Base-by-base conservation (phyloP, 495 filamentous ascomycete genomes). In the Podospora anserina region DNA sequence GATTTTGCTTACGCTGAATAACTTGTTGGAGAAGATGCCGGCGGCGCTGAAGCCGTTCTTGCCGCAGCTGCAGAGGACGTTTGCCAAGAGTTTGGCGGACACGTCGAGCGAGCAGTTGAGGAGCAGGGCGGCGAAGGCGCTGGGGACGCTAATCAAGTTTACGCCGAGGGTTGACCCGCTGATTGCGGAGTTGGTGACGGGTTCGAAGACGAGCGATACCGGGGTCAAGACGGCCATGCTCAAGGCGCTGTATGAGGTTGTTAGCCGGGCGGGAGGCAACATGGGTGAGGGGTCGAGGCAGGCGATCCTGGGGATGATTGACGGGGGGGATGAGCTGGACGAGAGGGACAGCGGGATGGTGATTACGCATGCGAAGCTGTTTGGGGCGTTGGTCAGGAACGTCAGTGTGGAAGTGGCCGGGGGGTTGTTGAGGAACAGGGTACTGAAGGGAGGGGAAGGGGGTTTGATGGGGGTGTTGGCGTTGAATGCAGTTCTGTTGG, bases 141-240 rank as follows among this genome's bases (percentile, higher is more conserved):
- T 99, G 68, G 96, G 96, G 61, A 98, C 95, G 49, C 81, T 99
- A 63, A 98, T 99, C 79, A 97, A 94, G 64, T 86, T 98, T 73
- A 99, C 96, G 2, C 95, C 95, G 15, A 88, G 96, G 64, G 93
- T 99, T 49, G 95, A 99, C 78, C 95, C 95, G 56, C 83, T 99
- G 39, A 84, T 85, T 32, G 79, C 86, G 71, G 95, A 99, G 77
- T 86, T 99, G 63, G 93, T 98, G 28, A 89, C 95, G 28, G 95
- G 95, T 13, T 93, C 93, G 2, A 97, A 93, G 82, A 97, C 96
- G 0, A 79, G 88, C 3, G 96, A 99, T 77, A 66, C 86, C 18
- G 96, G 95, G 60, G 95, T 99, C 66, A 91, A 88, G 80, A 95
- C 92, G 76, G 95, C 95, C 18, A 99, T 99, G 95, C 86, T 98